Evolutionary conservation across 371 early-diverging fungal genomes (phyloP), one percentile per base, ranked within the genome.

Genomic region (Rhizomucor pusillus): DNA sequence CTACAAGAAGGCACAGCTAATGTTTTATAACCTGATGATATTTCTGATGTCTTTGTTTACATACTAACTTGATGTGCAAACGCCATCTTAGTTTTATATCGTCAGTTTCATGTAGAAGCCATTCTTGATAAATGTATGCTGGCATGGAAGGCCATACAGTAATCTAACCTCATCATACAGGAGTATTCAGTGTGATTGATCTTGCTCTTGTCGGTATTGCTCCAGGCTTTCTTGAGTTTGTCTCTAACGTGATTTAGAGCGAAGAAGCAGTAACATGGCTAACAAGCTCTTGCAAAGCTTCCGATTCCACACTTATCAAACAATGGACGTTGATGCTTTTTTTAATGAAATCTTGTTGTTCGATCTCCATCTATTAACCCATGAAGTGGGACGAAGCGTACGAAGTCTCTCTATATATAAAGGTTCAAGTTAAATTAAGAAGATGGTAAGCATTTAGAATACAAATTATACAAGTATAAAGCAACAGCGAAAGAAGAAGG

Each of bases 141-240:
- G 37, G 37, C 37, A 37, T 14, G 37, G 37, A 9, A 37, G 14
- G 37, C 37, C 37, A 37, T 37, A 37, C 11, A 11, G 9, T 9
- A 37, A 9, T 37, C 14, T 37, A 11, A 14, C 37, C 14, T 37
- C 37, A 14, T 14, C 9, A 11, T 37, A n/a, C n/a, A 14, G 37
- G 11, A 37, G 37, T 14, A 11, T 9, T 14, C 14, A 14, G 37
- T 14, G 37, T 37, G 11, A 14, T 37, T 14, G 14, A 37, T 37
- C 37, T 37, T 9, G 14, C 14, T 37, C 37, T n/a, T n/a, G n/a
- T 14, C 37, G 9, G 37, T 37, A 14, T 37, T 37, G 9, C 14
- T 37, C 37, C 37, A 37, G 18, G 47, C 47, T 24, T 47, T 5
- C 5, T 47, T 23, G n/a, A 25, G 47, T 47, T 47, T 24, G 13